A percentile compares a stretch with the other conserved stretches of the same genome.
Evolutionary conservation across 495 filamentous ascomycete species (phyloP).

Genomic region (Xylaria flabelliformis): DNA sequence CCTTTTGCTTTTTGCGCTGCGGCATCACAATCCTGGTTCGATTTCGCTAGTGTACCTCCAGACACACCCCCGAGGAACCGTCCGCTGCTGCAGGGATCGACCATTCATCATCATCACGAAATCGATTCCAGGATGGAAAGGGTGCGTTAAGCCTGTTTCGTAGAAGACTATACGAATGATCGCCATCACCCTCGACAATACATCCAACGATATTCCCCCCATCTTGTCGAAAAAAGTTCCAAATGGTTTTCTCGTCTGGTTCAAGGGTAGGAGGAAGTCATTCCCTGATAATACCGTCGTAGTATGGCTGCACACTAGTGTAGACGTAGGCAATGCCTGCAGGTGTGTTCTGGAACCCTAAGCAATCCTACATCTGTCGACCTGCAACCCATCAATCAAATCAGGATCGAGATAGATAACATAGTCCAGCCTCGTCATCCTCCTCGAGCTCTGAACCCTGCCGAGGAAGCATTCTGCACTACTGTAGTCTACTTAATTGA

Average conservation of each 20-base stretch:
- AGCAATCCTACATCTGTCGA: background rate
- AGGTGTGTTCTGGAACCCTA: constrained; percentile 14
- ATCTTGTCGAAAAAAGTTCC: background rate
- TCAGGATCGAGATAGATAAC: background rate
- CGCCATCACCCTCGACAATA: background rate
- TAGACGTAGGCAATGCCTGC: background rate
- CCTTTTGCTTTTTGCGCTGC: constrained; percentile 19
- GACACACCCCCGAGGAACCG: constrained; percentile 11
- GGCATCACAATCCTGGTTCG: constrained; percentile 11
- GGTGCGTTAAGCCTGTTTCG: constrained; percentile 16
- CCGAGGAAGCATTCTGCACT: background rate
- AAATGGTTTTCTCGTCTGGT: background rate
- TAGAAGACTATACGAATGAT: constrained; percentile 14
- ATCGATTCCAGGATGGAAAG: constrained; percentile 4
- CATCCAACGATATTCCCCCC: background rate
- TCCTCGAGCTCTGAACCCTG: background rate
- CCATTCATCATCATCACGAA: constrained; percentile 13
- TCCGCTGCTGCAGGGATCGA: constrained; percentile 22
- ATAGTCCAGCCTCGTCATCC: constrained; percentile 14
- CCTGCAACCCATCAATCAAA: background rate
- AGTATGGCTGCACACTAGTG: background rate
- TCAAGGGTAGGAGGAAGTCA: constrained; percentile 10
- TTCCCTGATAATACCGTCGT: constrained; percentile 14
- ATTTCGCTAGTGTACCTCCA: background rate
- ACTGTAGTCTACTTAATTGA: background rate